These are phyloP conservation scores for Coprinopsis cinerea DNA, from an alignment of 768 basidiomycete species.

Conservation along the genomic window DNA sequence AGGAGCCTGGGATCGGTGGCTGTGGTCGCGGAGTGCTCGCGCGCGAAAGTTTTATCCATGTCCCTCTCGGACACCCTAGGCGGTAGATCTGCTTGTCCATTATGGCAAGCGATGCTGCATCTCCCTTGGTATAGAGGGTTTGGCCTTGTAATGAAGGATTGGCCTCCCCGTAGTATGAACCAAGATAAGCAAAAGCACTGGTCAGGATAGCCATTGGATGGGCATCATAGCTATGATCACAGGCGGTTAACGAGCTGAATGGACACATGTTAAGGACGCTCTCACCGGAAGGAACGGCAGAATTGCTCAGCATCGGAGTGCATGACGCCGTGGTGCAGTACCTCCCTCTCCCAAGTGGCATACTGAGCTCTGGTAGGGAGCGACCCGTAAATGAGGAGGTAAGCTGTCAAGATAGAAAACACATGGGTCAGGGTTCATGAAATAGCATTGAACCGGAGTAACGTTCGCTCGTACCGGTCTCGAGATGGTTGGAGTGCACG, in stretches of 20 bases:
- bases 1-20: too few species aligned
- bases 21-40: too few species aligned
- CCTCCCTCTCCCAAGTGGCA: slow-evolving; percentile 62
- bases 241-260: neutral
- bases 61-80: too few species aligned
- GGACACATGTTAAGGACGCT: neutral
- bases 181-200: slow-evolving; percentile 82
- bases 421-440: neutral
- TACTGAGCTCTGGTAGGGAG: slow-evolving; percentile 63
- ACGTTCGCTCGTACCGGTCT: slow-evolving; percentile 36
- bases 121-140: slow-evolving; percentile 66
- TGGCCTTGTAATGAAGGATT: slow-evolving; percentile 89
- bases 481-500: slow-evolving; percentile 70
- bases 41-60: too few species aligned
- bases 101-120: slow-evolving; percentile 57
- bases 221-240: slow-evolving; percentile 66
- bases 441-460: neutral
- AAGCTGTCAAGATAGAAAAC: slow-evolving; percentile 34
- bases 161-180: slow-evolving; percentile 82
- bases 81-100: slow-evolving; percentile 94
- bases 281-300: slow-evolving; percentile 62
- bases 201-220: slow-evolving; percentile 91
- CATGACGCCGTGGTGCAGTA: slow-evolving; percentile 67
- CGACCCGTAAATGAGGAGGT: slow-evolving; percentile 84
- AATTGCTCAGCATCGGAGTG: slow-evolving; percentile 67